These are phyloP conservation scores for Diaporthe nobilis DNA, from an alignment of 2,329 filamentous ascomycete species.

Conservation along the genomic window DNA sequence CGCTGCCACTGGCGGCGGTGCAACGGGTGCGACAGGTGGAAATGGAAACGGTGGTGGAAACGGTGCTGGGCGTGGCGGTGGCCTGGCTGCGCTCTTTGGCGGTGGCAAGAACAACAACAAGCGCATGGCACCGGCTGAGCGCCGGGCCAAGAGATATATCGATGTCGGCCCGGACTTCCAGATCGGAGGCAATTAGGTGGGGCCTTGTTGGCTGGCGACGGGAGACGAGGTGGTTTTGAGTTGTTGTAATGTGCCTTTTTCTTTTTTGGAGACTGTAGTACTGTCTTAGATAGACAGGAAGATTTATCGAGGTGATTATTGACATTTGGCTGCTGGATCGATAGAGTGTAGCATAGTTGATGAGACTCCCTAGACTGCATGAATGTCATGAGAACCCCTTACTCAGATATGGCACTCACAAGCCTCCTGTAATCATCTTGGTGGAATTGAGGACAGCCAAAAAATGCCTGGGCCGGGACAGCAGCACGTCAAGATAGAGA, in stretches of 20 bases:
- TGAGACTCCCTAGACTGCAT: background rate
- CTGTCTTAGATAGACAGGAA: conserved; percentile 13
- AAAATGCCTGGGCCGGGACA: background rate
- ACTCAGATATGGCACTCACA: background rate
- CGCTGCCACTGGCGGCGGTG: background rate
- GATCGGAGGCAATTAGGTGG: background rate
- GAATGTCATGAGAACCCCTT: background rate
- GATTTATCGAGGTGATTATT: conserved; percentile 11
- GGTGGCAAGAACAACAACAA: conserved; percentile 25
- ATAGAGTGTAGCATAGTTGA: background rate
- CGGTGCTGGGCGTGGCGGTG: background rate
- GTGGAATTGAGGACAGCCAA: background rate
- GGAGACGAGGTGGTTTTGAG: background rate
- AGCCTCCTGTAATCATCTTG: background rate
- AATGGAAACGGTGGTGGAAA: background rate
- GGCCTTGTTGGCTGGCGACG: background rate
- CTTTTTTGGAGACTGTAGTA: conserved; percentile 5
- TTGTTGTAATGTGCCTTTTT: conserved; percentile 6
- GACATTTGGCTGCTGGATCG: background rate
- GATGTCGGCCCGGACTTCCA: conserved; percentile 18
- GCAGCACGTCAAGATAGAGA: background rate
- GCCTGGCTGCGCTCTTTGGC: background rate
- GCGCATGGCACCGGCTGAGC: conserved; percentile 16
- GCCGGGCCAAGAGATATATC: conserved; percentile 24
- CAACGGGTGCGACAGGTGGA: background rate